A percentile compares a stretch with the other conserved stretches of the same genome.
These are phyloP conservation scores for Myxozyma neglecta DNA, from an alignment of 805 yeast species.

Conservation along the genomic window DNA sequence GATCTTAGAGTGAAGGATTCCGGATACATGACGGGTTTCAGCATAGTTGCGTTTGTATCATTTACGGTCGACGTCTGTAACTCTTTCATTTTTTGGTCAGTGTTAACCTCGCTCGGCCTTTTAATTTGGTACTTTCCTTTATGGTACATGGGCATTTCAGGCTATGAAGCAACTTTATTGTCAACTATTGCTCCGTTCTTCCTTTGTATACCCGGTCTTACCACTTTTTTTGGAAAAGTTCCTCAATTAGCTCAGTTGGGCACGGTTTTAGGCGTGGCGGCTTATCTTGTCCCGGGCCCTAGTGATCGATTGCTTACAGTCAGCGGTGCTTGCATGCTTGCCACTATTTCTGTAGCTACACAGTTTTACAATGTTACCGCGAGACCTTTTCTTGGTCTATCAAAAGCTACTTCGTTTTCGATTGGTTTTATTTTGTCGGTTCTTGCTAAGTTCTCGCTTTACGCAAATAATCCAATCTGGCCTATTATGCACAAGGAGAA, in stretches of 20 bases:
- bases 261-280: constrained; percentile 69
- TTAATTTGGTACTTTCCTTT: constrained; percentile 95
- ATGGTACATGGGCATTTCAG: constrained; percentile 97
- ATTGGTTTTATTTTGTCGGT: constrained; percentile 75
- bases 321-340: constrained; percentile 66
- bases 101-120: constrained; percentile 73
- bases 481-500: constrained; percentile 82
- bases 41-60: constrained; percentile 31
- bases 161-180: constrained; percentile 76
- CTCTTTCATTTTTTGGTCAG: constrained; percentile 77
- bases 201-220: constrained; percentile 49
- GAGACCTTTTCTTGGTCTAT: constrained; percentile 39
- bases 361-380: constrained; percentile 40
- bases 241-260: constrained; percentile 59
- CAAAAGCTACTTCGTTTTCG: constrained; percentile 57
- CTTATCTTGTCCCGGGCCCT: constrained; percentile 69
- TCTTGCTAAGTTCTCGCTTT: constrained; percentile 69
- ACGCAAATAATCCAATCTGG: constrained; percentile 94
- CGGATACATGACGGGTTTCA: constrained; percentile 26
- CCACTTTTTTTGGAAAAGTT: constrained; percentile 42
- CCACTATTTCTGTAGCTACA: constrained; percentile 52
- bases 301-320: constrained; percentile 64
- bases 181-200: constrained; percentile 60
- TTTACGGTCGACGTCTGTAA: constrained; percentile 49
- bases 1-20: constrained; percentile 3